A percentile compares a stretch with the other conserved stretches of the same genome.
Conservation (phyloP, 2,329 filamentous ascomycete genomes). For the Tricladium varicosporioides region DNA sequence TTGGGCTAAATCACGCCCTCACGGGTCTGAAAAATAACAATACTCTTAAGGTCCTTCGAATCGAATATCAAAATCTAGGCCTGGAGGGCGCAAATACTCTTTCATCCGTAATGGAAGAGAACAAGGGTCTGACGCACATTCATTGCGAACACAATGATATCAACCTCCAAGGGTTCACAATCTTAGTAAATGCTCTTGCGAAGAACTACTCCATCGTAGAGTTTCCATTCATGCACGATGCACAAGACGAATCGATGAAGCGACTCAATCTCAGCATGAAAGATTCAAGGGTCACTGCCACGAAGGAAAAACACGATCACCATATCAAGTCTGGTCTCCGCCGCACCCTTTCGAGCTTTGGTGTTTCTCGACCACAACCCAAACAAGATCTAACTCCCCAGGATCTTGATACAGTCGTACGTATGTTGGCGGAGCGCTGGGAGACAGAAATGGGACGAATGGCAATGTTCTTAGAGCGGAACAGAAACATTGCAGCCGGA, state of each 20-base stretch:
- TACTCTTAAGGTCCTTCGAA: conserved; percentile 58
- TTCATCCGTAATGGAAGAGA: conserved; percentile 65
- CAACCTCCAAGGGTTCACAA: conserved; percentile 67
- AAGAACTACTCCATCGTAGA: conserved; percentile 61
- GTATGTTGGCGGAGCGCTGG: conserved; percentile 31
- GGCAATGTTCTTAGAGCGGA: conserved; percentile 31
- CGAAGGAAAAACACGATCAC: conserved; percentile 19
- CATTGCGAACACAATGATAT: conserved; percentile 73
- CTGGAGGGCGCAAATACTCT: conserved; percentile 68
- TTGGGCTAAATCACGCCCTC: conserved; percentile 65
- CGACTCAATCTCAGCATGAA: conserved; percentile 36
- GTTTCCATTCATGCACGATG: conserved; percentile 61
- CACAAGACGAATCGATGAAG: conserved; percentile 59
- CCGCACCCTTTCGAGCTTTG: conserved; percentile 29
- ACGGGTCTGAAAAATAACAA: conserved; percentile 63
- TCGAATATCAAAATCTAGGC: conserved; percentile 68
- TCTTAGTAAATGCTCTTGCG: conserved; percentile 66
- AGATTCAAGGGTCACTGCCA: conserved; percentile 21
- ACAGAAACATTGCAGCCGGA: conserved; percentile 30
- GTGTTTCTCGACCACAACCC: conserved; percentile 25
- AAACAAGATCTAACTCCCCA: conserved; percentile 31
- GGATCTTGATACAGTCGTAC: conserved; percentile 32
- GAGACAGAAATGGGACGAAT: conserved; percentile 30
- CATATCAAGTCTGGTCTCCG: conserved; percentile 29
- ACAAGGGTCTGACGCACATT: conserved; percentile 60